These are phyloP conservation scores for Termitomyces sp. DNA, from an alignment of 768 basidiomycete species.

Conservation along the genomic window DNA sequence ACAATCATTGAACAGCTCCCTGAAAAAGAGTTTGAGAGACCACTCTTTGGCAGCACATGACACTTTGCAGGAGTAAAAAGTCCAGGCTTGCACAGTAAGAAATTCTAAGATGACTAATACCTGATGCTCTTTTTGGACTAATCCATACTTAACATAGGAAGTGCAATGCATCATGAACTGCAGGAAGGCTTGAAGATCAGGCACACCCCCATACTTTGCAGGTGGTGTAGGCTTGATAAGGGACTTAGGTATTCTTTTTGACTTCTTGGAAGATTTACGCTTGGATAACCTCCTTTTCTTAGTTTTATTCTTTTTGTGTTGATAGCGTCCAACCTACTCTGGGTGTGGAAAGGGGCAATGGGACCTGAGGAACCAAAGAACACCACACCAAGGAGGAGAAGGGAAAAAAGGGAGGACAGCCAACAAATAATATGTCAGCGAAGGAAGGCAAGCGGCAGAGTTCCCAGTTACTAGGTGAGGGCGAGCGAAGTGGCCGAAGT, in stretches of 20 bases:
- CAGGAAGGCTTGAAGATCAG: conserved; percentile 5
- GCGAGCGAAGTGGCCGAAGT: no score
- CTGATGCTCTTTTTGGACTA: background rate
- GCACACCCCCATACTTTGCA: conserved; percentile 6
- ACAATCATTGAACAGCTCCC: background rate
- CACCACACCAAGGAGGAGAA: no score
- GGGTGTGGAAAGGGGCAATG: no score
- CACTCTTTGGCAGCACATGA: background rate
- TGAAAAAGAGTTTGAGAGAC: background rate
- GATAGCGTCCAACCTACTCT: no score
- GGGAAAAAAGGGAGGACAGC: no score
- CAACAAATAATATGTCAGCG: no score
- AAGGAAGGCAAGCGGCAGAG: no score
- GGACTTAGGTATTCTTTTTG: background rate
- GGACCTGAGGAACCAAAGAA: no score
- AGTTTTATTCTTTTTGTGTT: no score
- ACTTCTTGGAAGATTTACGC: background rate
- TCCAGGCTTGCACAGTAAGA: background rate
- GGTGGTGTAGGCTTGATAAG: conserved; percentile 11
- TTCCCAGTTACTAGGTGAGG: no score
- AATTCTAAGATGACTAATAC: background rate
- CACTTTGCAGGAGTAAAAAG: background rate
- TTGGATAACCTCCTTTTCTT: background rate
- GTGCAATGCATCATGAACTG: conserved; percentile 15
- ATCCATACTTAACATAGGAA: conserved; percentile 12